Base-by-base conservation (phyloP, 129 eudicot species). In the Deinandra increscens region DNA sequence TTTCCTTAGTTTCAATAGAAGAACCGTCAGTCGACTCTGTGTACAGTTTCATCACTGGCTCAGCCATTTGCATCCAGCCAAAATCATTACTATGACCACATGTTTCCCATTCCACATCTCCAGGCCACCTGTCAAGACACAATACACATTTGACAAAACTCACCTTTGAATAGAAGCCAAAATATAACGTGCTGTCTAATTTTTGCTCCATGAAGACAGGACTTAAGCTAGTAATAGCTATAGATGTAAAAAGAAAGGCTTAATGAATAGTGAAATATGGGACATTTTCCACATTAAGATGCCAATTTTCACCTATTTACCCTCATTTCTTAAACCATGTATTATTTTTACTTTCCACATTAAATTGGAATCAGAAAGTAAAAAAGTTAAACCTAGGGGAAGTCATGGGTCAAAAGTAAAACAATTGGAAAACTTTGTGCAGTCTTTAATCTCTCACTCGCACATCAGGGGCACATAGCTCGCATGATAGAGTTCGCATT, bases 1-100 rank as follows among this genome's bases (percentile, higher is more conserved):
- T 91, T 78, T 87, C 95, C 65, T 91, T 91, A 1, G 69, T 75
- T 60, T 91, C 95, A 38, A 91, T 80, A 19, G 79, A 84, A 59
- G 97, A 91, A 23, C 97, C 95, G 73, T 91, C 95, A 15, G 97
- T 91, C 1, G 95, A 75, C 81, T 91, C 95, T 1, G 97, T 87
- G 75, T 91, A 91, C 56, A 84, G 75, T 78, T 79, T 81, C 97
- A 87, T 91, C 50, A 91, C 88, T 12, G 95, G 97, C 69, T 85
- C 86, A 22, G 88, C 88, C 81, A 91, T 77, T 64, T 85, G 78
- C 91, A 87, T 87, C 95, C 97, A 91, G 61, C 86, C 85, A 75
- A 87, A 91, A 69, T 87, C 92, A 60, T 82, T 72, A 80, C 78
- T 68, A 64, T 87, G 92, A 55, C 89, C 78, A 66, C 87, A 85